Evolutionary conservation across 2,329 filamentous ascomycete species (phyloP), one percentile per base, ranked within the genome.

Genomic region (Pseudogymnoascus sp.): DNA sequence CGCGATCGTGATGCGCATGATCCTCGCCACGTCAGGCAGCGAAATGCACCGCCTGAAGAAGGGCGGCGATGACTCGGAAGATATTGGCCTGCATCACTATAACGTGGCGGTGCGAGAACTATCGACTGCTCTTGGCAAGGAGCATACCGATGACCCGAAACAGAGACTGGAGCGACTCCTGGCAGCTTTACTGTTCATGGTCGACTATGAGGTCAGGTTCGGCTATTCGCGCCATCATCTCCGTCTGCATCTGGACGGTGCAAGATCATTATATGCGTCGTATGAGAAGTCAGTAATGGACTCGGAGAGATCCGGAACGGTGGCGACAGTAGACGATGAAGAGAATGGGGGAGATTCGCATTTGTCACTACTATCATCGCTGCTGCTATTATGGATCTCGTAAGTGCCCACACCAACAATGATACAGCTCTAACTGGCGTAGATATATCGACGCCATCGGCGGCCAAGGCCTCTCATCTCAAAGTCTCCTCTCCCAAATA

Each of bases 1-100:
- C 65, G 73, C 71, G 38, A 70, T 75, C 11, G 74, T 76, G 18
- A 76, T 76, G 74, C 71, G 74, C 14, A 75, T 75, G 72, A 73
- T 76, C n/a, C 63, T 76, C 23, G 74, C 74, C 1, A 61, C 74
- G 9, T 71, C 74, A 1, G 72, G 73, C 3, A 75, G 68, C 59
- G 74, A 76, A 35, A 74, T 75, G 71, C 67, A 75, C 62, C 71
- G 49, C 5, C 28, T 55, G 1, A 7, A 33, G n/a, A 33, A 12
- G 25, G 49, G 49, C 11, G 49, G n/a, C 49, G n/a, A 28, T 14
- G 28, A 18, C 2, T 12, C 49, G 16, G 49, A 55, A 33, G 49
- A 55, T 55, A 33, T 55, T 33, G 49, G 49, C 9, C n/a, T 55
- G 28, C 49, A 55, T 9, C 49, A 55, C 16, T 55, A 55, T 55